Evolutionary conservation across 257 asterid genomes (phyloP).

Genomic region (Fraxinus excelsior): DNA sequence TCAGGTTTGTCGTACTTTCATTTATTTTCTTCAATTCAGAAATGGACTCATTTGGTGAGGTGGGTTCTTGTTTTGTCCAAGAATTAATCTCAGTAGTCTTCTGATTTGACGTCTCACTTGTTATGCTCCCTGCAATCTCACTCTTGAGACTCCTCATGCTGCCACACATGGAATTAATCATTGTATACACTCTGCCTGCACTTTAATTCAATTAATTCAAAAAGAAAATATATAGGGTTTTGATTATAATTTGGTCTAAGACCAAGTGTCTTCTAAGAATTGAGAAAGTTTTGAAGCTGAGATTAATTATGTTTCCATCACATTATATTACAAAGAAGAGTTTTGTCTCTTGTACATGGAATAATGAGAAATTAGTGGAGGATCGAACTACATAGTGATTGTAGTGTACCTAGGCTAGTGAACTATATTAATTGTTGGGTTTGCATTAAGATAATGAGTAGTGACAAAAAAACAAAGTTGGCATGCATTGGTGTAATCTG

Average conservation of each 20-base stretch:
- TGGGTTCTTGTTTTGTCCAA: slow-evolving; percentile 32
- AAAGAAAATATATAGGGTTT: slow-evolving; percentile 3
- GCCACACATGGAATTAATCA: slow-evolving; percentile 34
- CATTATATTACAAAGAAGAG: slow-evolving; percentile 32
- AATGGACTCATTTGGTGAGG: slow-evolving; percentile 23
- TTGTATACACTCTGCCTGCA: background rate
- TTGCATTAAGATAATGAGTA: background rate
- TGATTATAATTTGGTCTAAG: background rate
- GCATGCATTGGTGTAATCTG: slow-evolving; percentile 34
- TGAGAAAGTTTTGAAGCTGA: slow-evolving; percentile 27
- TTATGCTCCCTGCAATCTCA: slow-evolving; percentile 26
- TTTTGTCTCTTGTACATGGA: slow-evolving; percentile 8
- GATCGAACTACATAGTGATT: background rate
- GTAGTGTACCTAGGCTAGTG: background rate
- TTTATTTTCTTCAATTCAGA: slow-evolving; percentile 26
- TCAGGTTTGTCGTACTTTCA: slow-evolving; percentile 15
- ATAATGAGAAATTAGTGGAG: background rate
- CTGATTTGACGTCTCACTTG: slow-evolving; percentile 32
- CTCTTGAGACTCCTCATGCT: slow-evolving; percentile 38
- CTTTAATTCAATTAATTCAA: background rate
- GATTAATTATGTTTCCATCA: slow-evolving; percentile 25
- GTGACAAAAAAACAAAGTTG: slow-evolving; percentile 25
- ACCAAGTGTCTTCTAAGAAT: slow-evolving; percentile 10
- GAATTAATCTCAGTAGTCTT: slow-evolving; percentile 32
- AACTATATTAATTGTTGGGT: background rate